These are phyloP conservation scores for Xerocomus nothofagi DNA, from an alignment of 1,284 basidiomycete genomes.

Conservation along the genomic window DNA sequence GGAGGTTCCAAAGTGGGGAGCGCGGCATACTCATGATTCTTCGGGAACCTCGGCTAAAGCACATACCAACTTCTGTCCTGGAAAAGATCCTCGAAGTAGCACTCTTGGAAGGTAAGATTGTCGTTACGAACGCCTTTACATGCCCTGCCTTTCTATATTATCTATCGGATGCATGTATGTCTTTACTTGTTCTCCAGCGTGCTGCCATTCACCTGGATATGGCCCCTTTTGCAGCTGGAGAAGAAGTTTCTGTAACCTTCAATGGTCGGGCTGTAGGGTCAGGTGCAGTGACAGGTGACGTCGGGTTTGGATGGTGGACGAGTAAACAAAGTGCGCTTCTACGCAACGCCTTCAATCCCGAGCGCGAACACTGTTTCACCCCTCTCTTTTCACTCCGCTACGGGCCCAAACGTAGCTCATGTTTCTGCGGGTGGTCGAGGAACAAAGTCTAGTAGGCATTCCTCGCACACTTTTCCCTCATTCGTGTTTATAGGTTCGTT, in stretches of 20 bases:
- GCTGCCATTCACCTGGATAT: not conserved
- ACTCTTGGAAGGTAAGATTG: slow-evolving; percentile 5
- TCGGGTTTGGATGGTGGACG: slow-evolving; percentile 14
- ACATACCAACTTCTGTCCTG: slow-evolving; percentile 4
- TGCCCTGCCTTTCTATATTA: slow-evolving; percentile 24
- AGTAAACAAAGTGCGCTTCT: slow-evolving; percentile 10
- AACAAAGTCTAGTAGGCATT: no score
- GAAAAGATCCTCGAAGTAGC: not conserved
- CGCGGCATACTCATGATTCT: slow-evolving; percentile 19
- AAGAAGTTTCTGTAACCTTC: slow-evolving; percentile 4
- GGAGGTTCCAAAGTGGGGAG: slow-evolving; percentile 14
- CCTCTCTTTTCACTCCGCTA: slow-evolving; percentile 13
- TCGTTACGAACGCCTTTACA: slow-evolving; percentile 13
- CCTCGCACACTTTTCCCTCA: no score
- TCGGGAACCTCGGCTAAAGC: slow-evolving; percentile 4
- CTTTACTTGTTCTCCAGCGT: not conserved
- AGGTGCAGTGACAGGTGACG: not conserved
- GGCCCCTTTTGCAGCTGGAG: slow-evolving; percentile 9
- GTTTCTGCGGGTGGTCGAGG: not conserved
- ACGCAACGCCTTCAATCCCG: slow-evolving; percentile 6
- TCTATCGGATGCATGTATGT: slow-evolving; percentile 18
- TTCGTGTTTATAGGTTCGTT: no score
- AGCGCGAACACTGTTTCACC: slow-evolving; percentile 5
- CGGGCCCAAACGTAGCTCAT: not conserved
- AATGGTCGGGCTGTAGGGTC: not conserved